Evolutionary conservation across 768 basidiomycete genomes (phyloP).

Genomic region (Lentinula lateritia): DNA sequence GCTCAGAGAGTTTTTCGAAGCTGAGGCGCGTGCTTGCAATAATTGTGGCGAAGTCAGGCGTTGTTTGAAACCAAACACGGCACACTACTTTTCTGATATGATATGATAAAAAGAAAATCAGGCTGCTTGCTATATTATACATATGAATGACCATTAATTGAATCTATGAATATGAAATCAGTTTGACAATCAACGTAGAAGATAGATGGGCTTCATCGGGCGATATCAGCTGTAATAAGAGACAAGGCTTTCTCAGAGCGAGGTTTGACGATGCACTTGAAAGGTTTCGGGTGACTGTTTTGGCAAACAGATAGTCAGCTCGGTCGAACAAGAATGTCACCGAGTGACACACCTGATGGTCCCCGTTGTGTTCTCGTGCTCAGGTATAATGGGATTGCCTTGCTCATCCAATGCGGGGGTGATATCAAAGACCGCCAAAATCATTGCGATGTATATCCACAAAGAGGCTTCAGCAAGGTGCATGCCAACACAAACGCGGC

Average conservation of each 20-base stretch:
- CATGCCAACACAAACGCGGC: constrained; percentile 26
- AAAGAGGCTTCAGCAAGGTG: constrained; percentile 36
- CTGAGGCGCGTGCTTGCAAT: no score
- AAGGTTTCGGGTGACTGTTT: constrained; percentile 16
- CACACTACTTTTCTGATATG: no score
- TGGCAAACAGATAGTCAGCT: background rate
- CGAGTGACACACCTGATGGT: constrained; percentile 8
- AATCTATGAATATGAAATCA: background rate
- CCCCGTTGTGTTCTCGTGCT: constrained; percentile 8
- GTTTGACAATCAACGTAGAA: background rate
- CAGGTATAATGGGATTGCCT: constrained; percentile 6
- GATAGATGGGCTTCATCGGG: background rate
- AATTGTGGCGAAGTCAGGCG: no score
- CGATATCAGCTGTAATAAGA: constrained; percentile 10
- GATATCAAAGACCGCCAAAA: constrained; percentile 37
- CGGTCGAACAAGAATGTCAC: background rate
- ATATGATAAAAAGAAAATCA: no score
- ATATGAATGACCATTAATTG: background rate
- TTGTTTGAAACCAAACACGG: no score
- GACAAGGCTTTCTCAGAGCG: constrained; percentile 13
- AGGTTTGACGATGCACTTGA: constrained; percentile 15
- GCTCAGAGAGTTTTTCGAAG: no score
- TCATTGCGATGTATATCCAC: constrained; percentile 34
- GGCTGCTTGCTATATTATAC: background rate
- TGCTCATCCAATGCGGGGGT: constrained; percentile 18